Evolutionary conservation across 1,284 basidiomycete genomes (phyloP), one percentile per base, ranked within the genome.

Genomic region (Cerrena zonata): DNA sequence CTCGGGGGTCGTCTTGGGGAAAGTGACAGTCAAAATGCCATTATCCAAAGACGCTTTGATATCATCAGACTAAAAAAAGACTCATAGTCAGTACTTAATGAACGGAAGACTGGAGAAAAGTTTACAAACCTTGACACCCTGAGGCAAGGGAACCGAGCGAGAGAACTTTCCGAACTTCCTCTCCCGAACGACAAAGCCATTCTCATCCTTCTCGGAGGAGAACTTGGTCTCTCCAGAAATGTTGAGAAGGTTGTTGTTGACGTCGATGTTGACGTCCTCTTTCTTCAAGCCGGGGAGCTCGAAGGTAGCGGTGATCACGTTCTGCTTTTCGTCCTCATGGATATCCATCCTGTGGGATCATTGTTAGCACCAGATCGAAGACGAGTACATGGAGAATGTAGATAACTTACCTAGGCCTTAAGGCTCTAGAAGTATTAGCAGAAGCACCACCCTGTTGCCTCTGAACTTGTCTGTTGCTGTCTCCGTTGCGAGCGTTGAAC

Each of bases 131-230:
- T 78, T 75, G 45, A 74, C 63, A 2, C 78, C 77, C 53, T 65
- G 60, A 30, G 78, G 77, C 4, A 79, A 68, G 43, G 68, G 61
- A 49, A 79, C 43, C 2, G 69, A 69, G 30, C 79, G 70, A 19
- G 73, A 69, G 58, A 78, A 77, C 48, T 66, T 75, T 45, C 77
- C 78, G 44, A 56, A 72, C 42, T 68, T 65, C 24, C 78, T 69
- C 64, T 80, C 80, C 46, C 75, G 72, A n/a, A 79, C 66, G 21
- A 68, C 66, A 49, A 69, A 80, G 22, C 74, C 76, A 19, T 63
- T 57, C 58, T 76, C 71, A 3, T 73, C 70, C 24, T 61, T 64
- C 12, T 75, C 62, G 13, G 60, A 42, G 2, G 61, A 59, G 13
- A 61, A 21, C 42, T 64, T 68, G 12, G 56, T 64, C 65, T 79